phyloP scores from a whole-genome alignment of 768 basidiomycete species.

The Lactarius tabidus region DNA sequence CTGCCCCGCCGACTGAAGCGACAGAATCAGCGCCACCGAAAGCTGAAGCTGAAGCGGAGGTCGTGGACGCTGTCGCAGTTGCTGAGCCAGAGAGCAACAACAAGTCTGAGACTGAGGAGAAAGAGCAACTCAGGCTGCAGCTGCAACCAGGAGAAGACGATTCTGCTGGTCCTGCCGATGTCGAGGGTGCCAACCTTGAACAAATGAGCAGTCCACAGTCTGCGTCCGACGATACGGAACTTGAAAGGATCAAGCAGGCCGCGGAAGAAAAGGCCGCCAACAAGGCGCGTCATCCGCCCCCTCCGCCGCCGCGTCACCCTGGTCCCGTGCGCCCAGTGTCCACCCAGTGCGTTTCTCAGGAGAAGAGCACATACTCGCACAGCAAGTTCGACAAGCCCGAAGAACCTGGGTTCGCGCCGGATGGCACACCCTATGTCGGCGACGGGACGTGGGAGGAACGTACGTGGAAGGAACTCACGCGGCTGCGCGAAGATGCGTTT shows the following conservation, averaged over 20 bases:
- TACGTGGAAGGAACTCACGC: conserved; percentile 75
- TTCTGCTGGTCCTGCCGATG: not conserved
- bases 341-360: not conserved
- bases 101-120: conserved; percentile 1
- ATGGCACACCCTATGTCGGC: conserved; percentile 49
- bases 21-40: not conserved
- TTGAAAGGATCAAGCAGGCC: not conserved
- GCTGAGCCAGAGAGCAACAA: not conserved
- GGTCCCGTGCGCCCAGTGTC: conserved; percentile 2
- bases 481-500: conserved; percentile 79
- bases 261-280: not conserved
- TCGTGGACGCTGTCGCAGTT: not conserved
- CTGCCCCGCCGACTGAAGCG: not conserved
- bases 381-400: conserved; percentile 9
- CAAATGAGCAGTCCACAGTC: not conserved
- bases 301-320: conserved; percentile 21
- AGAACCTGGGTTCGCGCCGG: conserved; percentile 27
- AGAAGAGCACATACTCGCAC: not conserved
- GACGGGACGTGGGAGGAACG: conserved; percentile 81
- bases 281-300: conserved; percentile 1
- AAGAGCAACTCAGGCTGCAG: not conserved
- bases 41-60: not conserved
- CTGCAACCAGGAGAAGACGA: not conserved
- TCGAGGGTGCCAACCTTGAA: not conserved
- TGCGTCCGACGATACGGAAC: not conserved